These are phyloP conservation scores for Paxillus rubicundulus DNA, from an alignment of 768 basidiomycete species.

Conservation along the genomic window DNA sequence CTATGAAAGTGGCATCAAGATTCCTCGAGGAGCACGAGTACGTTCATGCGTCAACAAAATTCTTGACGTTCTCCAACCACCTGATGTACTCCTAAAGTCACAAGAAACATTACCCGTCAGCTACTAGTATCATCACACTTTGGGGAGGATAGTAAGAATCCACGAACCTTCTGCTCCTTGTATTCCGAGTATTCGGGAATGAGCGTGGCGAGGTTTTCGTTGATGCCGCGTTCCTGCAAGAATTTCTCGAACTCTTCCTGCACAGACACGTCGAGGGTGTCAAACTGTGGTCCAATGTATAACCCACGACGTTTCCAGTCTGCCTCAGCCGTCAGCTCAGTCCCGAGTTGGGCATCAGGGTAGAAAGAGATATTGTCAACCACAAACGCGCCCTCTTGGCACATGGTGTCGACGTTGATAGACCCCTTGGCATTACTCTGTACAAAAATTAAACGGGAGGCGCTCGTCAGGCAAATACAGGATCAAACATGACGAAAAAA, in stretches of 20 bases:
- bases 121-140: not conserved
- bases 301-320: conserved; percentile 92
- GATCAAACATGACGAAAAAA: not conserved
- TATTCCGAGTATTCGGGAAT: conserved; percentile 83
- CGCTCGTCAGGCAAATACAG: not conserved
- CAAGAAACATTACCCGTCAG: conserved; percentile 9
- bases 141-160: conserved; percentile 17
- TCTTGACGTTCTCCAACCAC: conserved; percentile 83
- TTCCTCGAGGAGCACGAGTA: not conserved
- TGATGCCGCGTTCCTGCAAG: conserved; percentile 86
- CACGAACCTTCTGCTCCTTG: conserved; percentile 88
- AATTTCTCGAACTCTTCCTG: conserved; percentile 92
- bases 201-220: conserved; percentile 78
- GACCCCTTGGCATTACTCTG: conserved; percentile 59
- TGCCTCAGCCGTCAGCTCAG: conserved; percentile 78
- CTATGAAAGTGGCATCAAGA: not conserved
- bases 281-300: conserved; percentile 94
- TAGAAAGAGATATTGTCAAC: conserved; percentile 91
- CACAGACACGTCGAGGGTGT: conserved; percentile 80
- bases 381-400: conserved; percentile 77
- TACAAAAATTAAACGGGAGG: not conserved
- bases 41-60: conserved; percentile 66
- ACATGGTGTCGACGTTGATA: conserved; percentile 73
- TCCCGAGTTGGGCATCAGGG: conserved; percentile 64
- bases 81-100: conserved; percentile 77